A percentile compares a stretch with the other conserved stretches of the same genome.
Evolutionary conservation across 192 early-diverging fungal genomes (phyloP).

Genomic region (Rhizoclosmatium globosum): DNA sequence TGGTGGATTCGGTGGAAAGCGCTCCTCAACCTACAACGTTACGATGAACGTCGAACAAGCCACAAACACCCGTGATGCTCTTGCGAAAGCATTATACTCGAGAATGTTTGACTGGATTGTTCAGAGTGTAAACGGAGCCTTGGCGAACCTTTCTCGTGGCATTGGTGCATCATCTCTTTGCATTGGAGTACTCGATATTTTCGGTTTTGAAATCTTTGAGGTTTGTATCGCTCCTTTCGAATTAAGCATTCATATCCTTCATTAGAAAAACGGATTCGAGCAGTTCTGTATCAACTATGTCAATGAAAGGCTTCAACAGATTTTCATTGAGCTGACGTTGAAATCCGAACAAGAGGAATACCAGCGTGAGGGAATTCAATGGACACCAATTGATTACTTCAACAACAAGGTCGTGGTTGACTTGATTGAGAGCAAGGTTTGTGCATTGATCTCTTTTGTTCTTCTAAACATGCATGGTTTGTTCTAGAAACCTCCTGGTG

Average conservation of each 20-base stretch:
- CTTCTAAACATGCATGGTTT: not conserved
- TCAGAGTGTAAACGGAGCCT: conserved; percentile 84
- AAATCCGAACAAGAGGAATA: conserved; percentile 99
- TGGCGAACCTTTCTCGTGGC: conserved; percentile 55
- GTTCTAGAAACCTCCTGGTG: conserved; percentile 82
- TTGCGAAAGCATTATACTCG: conserved; percentile 89
- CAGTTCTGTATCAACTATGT: conserved; percentile 99
- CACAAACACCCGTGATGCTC: conserved; percentile 85
- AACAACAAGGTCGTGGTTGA: conserved; percentile 99
- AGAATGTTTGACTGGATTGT: conserved; percentile 99
- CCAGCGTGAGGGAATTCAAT: conserved; percentile 92
- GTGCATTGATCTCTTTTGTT: not conserved
- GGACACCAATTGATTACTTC: conserved; percentile 99
- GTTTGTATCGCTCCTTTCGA: not conserved
- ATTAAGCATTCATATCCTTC: conserved; percentile 11
- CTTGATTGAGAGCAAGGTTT: conserved; percentile 89
- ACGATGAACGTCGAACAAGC: conserved; percentile 94
- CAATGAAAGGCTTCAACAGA: conserved; percentile 97
- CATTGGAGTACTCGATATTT: conserved; percentile 97
- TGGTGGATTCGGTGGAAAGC: conserved; percentile 58
- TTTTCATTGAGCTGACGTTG: conserved; percentile 98
- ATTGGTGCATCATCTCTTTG: conserved; percentile 62
- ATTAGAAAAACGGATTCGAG: conserved; percentile 62
- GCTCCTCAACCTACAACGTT: conserved; percentile 69
- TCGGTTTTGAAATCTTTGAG: conserved; percentile 85